Conservation (phyloP, 1,139 yeast genomes). For the Taiozyma sp. region DNA sequence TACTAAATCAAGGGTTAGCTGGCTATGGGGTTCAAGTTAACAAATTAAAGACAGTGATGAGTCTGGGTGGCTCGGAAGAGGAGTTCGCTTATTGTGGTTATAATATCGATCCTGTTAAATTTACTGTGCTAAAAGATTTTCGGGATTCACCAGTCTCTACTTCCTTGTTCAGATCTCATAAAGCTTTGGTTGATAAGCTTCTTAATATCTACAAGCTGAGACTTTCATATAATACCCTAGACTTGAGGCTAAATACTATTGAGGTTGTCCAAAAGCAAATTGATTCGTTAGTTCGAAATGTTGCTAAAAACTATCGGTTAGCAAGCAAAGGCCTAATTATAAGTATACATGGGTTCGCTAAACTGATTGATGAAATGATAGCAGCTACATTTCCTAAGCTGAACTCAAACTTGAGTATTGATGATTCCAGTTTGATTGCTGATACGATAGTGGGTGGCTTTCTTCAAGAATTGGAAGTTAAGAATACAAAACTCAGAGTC, state of each 20-base stretch:
- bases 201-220: conserved; percentile 19
- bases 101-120: conserved; percentile 21
- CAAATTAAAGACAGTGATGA: conserved; percentile 43
- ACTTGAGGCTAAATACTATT: conserved; percentile 15
- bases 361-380: neutral
- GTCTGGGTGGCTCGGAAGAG: conserved; percentile 10
- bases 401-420: neutral
- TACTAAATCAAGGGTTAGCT: conserved; percentile 35
- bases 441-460: neutral
- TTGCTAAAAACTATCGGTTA: conserved; percentile 8
- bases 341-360: neutral
- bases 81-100: conserved; percentile 22
- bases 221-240: conserved; percentile 22
- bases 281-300: conserved; percentile 9
- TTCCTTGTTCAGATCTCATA: conserved; percentile 18
- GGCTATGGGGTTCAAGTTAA: conserved; percentile 61
- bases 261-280: conserved; percentile 19
- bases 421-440: neutral
- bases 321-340: neutral
- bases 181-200: conserved; percentile 15
- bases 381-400: neutral
- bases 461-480: neutral
- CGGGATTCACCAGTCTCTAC: conserved; percentile 9
- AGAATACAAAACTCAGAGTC: neutral
- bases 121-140: conserved; percentile 24